Base-by-base conservation (phyloP, 2,329 filamentous ascomycete species). In the Cladosporium sp. region DNA sequence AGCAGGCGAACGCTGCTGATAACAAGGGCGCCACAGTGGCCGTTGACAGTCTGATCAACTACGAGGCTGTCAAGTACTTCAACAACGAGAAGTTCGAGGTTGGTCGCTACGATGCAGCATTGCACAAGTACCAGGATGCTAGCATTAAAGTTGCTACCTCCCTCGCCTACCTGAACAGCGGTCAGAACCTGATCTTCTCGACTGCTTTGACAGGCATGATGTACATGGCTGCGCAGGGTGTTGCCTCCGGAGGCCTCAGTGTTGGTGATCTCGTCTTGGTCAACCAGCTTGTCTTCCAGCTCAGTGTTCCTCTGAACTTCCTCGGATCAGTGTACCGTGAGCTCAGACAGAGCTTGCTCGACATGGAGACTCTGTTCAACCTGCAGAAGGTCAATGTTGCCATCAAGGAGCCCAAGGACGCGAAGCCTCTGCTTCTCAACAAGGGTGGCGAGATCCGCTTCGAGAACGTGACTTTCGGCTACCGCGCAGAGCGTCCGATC, bases 331-430 rank as follows among this genome's bases (percentile, higher is more conserved):
- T 99, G 14, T 99, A 99, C 78, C 90, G 95, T 72, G 95, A 99
- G 80, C 85, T 99, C 64, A 87, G 95, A 65, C 95, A 99, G 80
- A 97, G 92, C 26, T 84, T 99, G 54, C 84, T 99, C 38, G 96
- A 99, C 77, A 99, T 99, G 95, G 95, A 98, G 80, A 98, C 95
- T 0, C 85, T 99, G 6, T 99, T 99, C 84, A 97, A 92, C 77
- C 84, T 99, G 36, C 95, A 99, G 79, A 98, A 96, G 78, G 94
- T 98, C 75, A 96, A 98, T 71, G 89, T 97, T 14, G 88, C 86
- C 44, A 91, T 99, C 75, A 89, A 87, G 72, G 93, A 99, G 73
- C 84, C 86, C 64, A 86, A 90, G 1, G 82, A 91, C 73, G 92
- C 94, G 0, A 88, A 89, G 74, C 84, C 90, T 0, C 84, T 99